These are phyloP conservation scores for Leishmania mexicana DNA, from an alignment of 208 protist genomes.

Conservation along the genomic window DNA sequence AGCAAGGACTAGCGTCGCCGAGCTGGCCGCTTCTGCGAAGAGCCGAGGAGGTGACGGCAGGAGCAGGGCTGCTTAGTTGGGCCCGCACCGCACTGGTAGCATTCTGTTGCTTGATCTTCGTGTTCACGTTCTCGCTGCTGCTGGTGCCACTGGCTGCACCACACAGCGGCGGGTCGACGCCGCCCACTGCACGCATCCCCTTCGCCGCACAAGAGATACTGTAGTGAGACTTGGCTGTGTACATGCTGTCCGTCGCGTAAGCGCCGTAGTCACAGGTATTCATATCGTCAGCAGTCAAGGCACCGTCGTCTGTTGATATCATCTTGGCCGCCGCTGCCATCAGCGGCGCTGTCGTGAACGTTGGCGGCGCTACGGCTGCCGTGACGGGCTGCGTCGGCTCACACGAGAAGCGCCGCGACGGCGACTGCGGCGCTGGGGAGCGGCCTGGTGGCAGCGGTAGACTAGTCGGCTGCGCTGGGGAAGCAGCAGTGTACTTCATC, in stretches of 20 bases:
- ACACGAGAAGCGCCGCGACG: slow-evolving; percentile 1
- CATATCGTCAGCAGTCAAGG: neutral
- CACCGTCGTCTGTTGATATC: neutral
- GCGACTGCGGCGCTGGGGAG: neutral
- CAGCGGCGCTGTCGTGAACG: slow-evolving; percentile 4
- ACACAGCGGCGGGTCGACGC: neutral
- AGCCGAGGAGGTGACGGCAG: neutral
- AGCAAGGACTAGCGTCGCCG: neutral
- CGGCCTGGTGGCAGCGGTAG: slow-evolving; percentile 10
- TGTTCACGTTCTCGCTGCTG: slow-evolving; percentile 5
- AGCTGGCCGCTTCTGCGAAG: neutral
- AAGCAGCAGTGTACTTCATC: neutral
- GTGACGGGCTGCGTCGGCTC: neutral
- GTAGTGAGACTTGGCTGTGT: neutral
- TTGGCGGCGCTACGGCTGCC: neutral
- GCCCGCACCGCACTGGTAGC: neutral
- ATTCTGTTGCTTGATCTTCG: neutral
- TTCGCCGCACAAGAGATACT: slow-evolving; percentile 2
- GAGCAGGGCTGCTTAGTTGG: neutral
- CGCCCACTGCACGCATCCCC: neutral
- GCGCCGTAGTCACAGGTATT: slow-evolving; percentile 11
- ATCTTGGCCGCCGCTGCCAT: slow-evolving; percentile 8
- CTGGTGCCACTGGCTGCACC: neutral
- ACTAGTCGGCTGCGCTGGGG: slow-evolving; percentile 7
- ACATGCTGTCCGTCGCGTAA: neutral